These are phyloP conservation scores for Helotiales sp. DNA, from an alignment of 2,329 filamentous ascomycete genomes.

Conservation along the genomic window DNA sequence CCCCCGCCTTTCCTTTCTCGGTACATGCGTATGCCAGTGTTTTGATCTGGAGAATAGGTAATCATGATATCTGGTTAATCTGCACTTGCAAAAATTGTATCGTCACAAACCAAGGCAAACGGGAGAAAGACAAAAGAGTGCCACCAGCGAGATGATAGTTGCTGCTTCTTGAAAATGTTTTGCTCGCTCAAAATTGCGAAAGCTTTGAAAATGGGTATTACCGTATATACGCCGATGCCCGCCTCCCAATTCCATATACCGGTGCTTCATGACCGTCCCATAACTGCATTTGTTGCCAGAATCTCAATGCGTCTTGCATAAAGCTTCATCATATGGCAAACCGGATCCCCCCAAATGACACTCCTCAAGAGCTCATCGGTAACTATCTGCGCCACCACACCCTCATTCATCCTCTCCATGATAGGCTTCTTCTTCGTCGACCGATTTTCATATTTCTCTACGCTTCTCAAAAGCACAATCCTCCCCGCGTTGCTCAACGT, in stretches of 20 bases:
- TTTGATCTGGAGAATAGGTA: too few relatives aligned
- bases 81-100: too few relatives aligned
- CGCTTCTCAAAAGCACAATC: conserved; percentile 67
- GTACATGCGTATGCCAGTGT: too few relatives aligned
- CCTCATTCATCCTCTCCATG: conserved; percentile 57
- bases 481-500: conserved; percentile 73
- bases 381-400: conserved; percentile 71
- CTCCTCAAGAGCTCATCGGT: conserved; percentile 70
- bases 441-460: conserved; percentile 48
- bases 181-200: conserved; percentile 61
- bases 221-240: not conserved
- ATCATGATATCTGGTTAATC: too few relatives aligned
- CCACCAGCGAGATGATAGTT: too few relatives aligned
- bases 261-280: conserved; percentile 40
- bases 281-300: conserved; percentile 72
- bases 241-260: not conserved
- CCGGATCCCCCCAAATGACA: conserved; percentile 80
- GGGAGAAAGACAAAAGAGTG: too few relatives aligned
- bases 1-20: too few relatives aligned
- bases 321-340: conserved; percentile 79
- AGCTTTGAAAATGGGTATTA: conserved; percentile 8
- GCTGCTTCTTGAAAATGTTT: not conserved
- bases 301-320: conserved; percentile 75
- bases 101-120: too few relatives aligned
- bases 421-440: conserved; percentile 52